Percentiles rank a stretch among this genome's conserved stretches.
These are phyloP conservation scores for Aspergillus campestris DNA, from an alignment of 495 filamentous ascomycete genomes.

Conservation along the genomic window DNA sequence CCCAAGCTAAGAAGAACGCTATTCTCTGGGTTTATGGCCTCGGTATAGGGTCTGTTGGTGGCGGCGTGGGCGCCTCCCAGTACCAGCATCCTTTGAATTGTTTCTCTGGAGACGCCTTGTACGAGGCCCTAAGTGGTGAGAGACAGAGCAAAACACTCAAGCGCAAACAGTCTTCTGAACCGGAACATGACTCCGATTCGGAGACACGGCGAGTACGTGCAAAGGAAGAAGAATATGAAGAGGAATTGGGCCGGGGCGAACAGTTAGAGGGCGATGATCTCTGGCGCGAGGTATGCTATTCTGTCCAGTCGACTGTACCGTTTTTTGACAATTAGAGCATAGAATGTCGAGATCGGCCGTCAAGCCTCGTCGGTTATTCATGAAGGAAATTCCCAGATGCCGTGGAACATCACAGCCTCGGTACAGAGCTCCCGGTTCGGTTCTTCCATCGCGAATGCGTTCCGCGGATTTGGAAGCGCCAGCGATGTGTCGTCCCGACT, in stretches of 20 bases:
- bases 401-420: constrained; percentile 62
- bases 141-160: constrained; percentile 24
- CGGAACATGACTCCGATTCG: constrained; percentile 24
- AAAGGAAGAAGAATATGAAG: constrained; percentile 25
- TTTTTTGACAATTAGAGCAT: constrained; percentile 2
- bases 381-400: constrained; percentile 55
- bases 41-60: constrained; percentile 51
- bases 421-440: constrained; percentile 46
- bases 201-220: constrained; percentile 39
- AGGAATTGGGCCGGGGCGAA: constrained; percentile 28
- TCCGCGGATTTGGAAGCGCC: constrained; percentile 41
- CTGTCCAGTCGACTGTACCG: background rate
- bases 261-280: constrained; percentile 7
- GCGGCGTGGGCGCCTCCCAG: constrained; percentile 32
- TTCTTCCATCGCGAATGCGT: constrained; percentile 24
- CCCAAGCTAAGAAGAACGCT: constrained; percentile 48
- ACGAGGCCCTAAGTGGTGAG: constrained; percentile 33
- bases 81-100: constrained; percentile 36
- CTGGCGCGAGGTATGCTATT: constrained; percentile 5
- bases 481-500: constrained; percentile 49
- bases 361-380: constrained; percentile 47
- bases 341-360: constrained; percentile 54
- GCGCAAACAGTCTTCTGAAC: constrained; percentile 26
- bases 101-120: constrained; percentile 49
- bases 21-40: constrained; percentile 42